Conservation (phyloP, 257 asterid species). For the Galeopsis tetrahit region DNA sequence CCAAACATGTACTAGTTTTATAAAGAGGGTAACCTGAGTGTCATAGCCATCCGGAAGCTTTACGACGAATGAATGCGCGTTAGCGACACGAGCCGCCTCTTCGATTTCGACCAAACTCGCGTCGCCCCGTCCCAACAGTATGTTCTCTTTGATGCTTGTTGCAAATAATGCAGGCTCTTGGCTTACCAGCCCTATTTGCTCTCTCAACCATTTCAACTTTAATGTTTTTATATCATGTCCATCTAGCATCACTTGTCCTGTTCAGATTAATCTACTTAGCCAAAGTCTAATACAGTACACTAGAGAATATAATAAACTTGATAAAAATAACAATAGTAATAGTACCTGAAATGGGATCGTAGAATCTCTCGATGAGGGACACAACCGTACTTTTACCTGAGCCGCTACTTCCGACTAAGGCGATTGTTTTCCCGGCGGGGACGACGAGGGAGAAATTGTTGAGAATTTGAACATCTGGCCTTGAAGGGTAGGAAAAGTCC, state of each 20-base stretch:
- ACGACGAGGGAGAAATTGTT: constrained; percentile 61
- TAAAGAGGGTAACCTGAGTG: constrained; percentile 60
- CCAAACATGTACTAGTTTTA: constrained; percentile 26
- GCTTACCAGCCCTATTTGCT: constrained; percentile 91
- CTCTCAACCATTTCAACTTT: constrained; percentile 79
- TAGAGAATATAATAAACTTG: no score
- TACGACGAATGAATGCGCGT: constrained; percentile 78
- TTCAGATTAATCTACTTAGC: constrained; percentile 34
- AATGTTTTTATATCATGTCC: constrained; percentile 72
- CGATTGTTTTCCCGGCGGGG: constrained; percentile 87
- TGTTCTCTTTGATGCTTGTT: constrained; percentile 81
- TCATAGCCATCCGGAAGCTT: constrained; percentile 89
- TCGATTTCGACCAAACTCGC: constrained; percentile 67
- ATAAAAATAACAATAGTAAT: no score
- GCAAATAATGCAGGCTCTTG: constrained; percentile 94
- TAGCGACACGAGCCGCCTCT: constrained; percentile 89
- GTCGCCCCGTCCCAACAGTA: constrained; percentile 75
- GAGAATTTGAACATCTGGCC: constrained; percentile 74
- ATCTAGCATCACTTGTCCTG: constrained; percentile 80
- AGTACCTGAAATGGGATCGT: constrained; percentile 84
- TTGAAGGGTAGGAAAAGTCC: constrained; percentile 76
- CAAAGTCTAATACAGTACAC: no score
- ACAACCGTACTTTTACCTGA: constrained; percentile 96
- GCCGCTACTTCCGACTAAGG: constrained; percentile 93
- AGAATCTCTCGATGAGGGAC: constrained; percentile 88